Evolutionary conservation across 305 asterid genomes (phyloP), one percentile per base, ranked within the genome.

Genomic region (Striga hermonthica): DNA sequence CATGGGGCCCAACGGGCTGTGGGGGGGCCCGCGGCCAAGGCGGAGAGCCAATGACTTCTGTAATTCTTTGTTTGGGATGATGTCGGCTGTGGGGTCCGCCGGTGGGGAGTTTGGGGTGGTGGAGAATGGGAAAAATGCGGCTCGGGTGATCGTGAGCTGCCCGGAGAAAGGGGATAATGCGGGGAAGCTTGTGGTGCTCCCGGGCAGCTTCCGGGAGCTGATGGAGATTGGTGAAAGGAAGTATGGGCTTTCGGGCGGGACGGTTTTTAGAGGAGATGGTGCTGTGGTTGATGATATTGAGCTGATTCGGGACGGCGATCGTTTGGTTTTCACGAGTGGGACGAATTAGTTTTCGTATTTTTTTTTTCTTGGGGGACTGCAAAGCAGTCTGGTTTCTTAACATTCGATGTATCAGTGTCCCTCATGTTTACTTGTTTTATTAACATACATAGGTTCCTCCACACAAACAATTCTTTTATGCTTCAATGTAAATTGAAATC

Each of bases 301-400:
- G 72, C 72, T 88, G 64, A 82, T 90, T 44, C 79, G 97, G 74
- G 97, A 90, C 40, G 92, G 92, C 0, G 96, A 90, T 71, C 85
- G 78, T 70, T 59, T 90, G 74, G 74, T 81, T 68, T 90, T 69
- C 28, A 73, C 12, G 48, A 73, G 82, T 5, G 77, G 76, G 64
- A 61, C 31, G 2, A 22, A 22, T 22, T 22, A 22, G 31, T 22
- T 1, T 22, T 22, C 31, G 2, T 22, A 0, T 22, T 22, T 22
- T 22, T 22, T 22, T 22, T 22, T 22, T 22, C 2, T 22, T 22
- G 1, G 1, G 31, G 31, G 31, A 22, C 31, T 22, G 31, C 31
- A 22, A 22, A 22, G 31, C 31, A 22, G 31, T 22, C 31, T 22
- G 31, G 31, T 22, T 22, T 22, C 31, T 2, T 22, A 22, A 22